Evolutionary conservation across 257 asterid species (phyloP).

Genomic region (Solanum virginianum): DNA sequence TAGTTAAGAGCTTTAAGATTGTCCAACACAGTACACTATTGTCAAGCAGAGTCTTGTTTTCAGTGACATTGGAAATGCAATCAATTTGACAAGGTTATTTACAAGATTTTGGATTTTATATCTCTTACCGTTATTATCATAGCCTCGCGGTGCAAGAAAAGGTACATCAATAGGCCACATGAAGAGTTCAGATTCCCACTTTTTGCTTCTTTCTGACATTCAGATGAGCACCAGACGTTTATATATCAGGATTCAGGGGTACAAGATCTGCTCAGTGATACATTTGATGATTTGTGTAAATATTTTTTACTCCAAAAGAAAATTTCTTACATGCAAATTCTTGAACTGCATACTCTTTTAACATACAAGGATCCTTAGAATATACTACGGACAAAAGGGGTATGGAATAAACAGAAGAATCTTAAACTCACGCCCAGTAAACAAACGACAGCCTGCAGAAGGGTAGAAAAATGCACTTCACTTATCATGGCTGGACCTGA

Average conservation of each 20-base stretch:
- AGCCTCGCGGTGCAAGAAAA: background rate
- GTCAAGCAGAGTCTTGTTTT: background rate
- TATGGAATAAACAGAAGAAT: background rate
- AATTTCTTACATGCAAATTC: background rate
- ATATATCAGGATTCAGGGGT: background rate
- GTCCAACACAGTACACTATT: background rate
- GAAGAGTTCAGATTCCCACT: background rate
- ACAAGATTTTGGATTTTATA: background rate
- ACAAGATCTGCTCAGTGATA: background rate
- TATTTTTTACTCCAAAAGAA: background rate
- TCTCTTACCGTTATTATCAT: background rate
- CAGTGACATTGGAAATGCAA: background rate
- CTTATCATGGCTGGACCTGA: conserved; percentile 23
- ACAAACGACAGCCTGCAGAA: background rate
- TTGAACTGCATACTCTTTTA: background rate
- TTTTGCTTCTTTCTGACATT: background rate
- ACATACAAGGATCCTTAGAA: background rate
- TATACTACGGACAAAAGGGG: background rate
- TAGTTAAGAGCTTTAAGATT: background rate
- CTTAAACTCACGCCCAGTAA: background rate
- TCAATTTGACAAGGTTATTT: background rate
- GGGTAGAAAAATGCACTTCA: background rate
- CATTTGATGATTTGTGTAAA: background rate
- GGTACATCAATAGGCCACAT: background rate
- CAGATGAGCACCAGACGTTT: background rate